These are phyloP conservation scores for Beauveria caledonica DNA, from an alignment of 2,329 filamentous ascomycete species.

Conservation along the genomic window DNA sequence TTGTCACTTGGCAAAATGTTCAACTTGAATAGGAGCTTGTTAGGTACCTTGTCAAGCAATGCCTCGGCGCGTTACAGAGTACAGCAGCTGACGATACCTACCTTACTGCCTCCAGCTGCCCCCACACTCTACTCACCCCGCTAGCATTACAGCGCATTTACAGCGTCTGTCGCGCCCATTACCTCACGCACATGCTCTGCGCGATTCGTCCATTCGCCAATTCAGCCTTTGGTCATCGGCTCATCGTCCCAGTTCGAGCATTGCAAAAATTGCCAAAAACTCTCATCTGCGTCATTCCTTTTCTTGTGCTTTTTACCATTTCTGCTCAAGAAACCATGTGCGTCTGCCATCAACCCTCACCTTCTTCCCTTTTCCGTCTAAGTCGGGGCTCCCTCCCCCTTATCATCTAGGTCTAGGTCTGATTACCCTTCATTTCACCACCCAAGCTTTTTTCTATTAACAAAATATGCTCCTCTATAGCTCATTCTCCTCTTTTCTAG, in stretches of 20 bases:
- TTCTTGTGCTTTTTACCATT: neutral
- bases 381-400: neutral
- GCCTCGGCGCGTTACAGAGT: neutral
- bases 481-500: no score
- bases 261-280: neutral
- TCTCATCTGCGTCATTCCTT: neutral
- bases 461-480: neutral
- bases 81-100: no score
- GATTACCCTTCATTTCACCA: neutral
- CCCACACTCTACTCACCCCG: neutral
- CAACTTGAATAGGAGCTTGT: no score
- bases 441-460: neutral
- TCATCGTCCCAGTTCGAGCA: neutral
- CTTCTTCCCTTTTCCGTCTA: neutral
- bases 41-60: neutral
- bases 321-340: neutral
- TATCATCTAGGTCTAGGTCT: neutral
- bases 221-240: neutral
- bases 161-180: neutral
- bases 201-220: conserved; percentile 4
- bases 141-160: neutral
- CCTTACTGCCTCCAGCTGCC: no score
- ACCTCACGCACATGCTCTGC: conserved; percentile 1
- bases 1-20: no score
- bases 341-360: neutral